Evolutionary conservation across 108 stramenopile genomes (phyloP), one percentile per base, ranked within the genome.

Genomic region (Nitzschia inconspicua): DNA sequence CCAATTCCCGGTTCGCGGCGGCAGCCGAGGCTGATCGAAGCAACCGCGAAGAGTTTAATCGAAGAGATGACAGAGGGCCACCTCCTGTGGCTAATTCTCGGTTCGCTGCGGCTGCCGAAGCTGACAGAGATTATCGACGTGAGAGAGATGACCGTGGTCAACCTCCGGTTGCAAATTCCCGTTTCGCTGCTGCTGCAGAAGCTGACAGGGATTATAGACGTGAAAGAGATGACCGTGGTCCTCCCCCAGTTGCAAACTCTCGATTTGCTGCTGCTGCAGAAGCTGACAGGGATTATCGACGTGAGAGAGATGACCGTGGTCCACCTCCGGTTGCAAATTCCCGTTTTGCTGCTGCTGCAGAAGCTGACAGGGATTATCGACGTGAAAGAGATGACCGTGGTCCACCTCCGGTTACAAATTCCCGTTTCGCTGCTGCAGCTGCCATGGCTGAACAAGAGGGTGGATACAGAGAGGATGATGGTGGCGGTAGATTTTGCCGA

Each of bases 241-340:
- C 81, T 29, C 84, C 84, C 26, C 75, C 70, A 13, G 44, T 56
- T 10, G 55, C 66, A 35, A 88, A 78, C 51, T 80, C 82, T 25
- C 57, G 79, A 4, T 84, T 78, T 60, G 71, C 76, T 5, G 67
- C 59, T 4, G 76, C 74, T 32, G 83, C 78, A 1, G 75, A 68
- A 41, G 49, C 52, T 39, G 79, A 72, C 30, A 41, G 70, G 19
- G 56, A 36, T 4, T 52, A 75, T 23, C 56, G 52, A 34, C 63
- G 68, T 32, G 19, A 36, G 13, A 37, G 49, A 16, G 58, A 65
- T 18, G 70, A 40, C 20, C 67, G 79, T 47, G 78, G 74, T 24
- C 84, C 86, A 43, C 86, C 90, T 10, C 75, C 81, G 23, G 58
- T 75, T 8, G 60, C 72, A 23, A 85, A 91, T 67, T 79, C 80